A percentile compares a stretch with the other conserved stretches of the same genome.
These are phyloP conservation scores for Lodderomyces jiufengensis DNA, from an alignment of 1,139 yeast species.

Conservation along the genomic window DNA sequence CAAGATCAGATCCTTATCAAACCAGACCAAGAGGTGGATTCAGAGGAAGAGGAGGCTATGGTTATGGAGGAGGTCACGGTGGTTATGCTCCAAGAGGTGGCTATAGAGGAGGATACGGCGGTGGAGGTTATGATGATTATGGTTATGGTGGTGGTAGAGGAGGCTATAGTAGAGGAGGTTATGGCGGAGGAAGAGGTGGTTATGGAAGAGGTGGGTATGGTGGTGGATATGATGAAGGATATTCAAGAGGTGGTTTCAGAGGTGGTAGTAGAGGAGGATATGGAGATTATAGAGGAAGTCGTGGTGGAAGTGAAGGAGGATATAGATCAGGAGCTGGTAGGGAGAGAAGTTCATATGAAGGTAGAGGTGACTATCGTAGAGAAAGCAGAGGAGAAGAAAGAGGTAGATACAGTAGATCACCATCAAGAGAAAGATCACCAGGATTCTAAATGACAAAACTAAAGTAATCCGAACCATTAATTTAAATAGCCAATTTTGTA, in stretches of 20 bases:
- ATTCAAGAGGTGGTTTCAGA: slow-evolving; percentile 14
- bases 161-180: slow-evolving; percentile 16
- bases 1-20: slow-evolving; percentile 52
- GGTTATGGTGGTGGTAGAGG: slow-evolving; percentile 20
- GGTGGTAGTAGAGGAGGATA: slow-evolving; percentile 16
- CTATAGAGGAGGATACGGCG: slow-evolving; percentile 12
- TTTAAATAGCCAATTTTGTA: no score
- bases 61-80: slow-evolving; percentile 19
- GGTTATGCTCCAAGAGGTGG: slow-evolving; percentile 12
- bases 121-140: slow-evolving; percentile 18
- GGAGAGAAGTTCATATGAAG: slow-evolving; percentile 32
- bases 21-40: slow-evolving; percentile 31
- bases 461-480: no score
- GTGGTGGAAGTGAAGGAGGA: slow-evolving; percentile 19
- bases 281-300: slow-evolving; percentile 20
- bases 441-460: slow-evolving; percentile 18
- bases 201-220: slow-evolving; percentile 19
- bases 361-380: slow-evolving; percentile 18
- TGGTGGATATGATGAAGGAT: slow-evolving; percentile 15
- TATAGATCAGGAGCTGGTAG: slow-evolving; percentile 30
- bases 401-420: slow-evolving; percentile 36
- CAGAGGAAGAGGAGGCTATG: slow-evolving; percentile 30
- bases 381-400: slow-evolving; percentile 19
- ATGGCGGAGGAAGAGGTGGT: slow-evolving; percentile 18
- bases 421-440: slow-evolving; percentile 45